Base-by-base conservation (phyloP, 2,329 filamentous ascomycete genomes). In the Magnaporthiopsis incrustans region DNA sequence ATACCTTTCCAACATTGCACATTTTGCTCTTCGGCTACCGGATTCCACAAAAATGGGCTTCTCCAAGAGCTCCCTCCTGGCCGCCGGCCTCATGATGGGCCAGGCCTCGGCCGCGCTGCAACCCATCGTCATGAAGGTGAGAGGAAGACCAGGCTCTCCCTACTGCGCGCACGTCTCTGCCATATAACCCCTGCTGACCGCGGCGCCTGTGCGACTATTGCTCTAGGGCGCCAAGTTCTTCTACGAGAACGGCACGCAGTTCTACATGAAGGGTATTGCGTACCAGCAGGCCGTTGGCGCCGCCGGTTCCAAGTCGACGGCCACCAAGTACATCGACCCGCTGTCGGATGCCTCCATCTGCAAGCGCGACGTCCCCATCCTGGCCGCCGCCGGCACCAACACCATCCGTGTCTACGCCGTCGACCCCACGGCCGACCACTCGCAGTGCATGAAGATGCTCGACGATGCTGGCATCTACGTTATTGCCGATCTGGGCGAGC, bases 381-480 rank as follows among this genome's bases (percentile, higher is more conserved):
- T 99, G 69, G 75, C 84, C 74, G 80, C 91, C 76, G 85, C 97
- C 67, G 83, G 87, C 68, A 97, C 92, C 77, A 99, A 99, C 80
- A 87, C 88, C 71, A 94, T 99, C 77, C 94, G 95, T 77, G 93
- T 95, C 64, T 99, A 99, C 77, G 92, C 94, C 71, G 86, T 98
- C 72, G 85, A 98, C 79, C 91, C 94, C 30, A 85, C 82, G 22
- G 76, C 82, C 69, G 82, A 96, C 78, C 95, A 99, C 80, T 81
- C 83, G 63, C 83, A 82, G 62, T 98, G 95, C 81, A 97, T 99
- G 93, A 81, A 83, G 69, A 76, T 91, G 68, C 85, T 99, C 61
- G 83, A 89, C 65, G 86, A 90, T 66, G 90, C 90, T 64, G 94
- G 92, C 73, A 98, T 99, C 81, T 99, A 98, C 77, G 88, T 99